A percentile compares a stretch with the other conserved stretches of the same genome.
phyloP scores from a whole-genome alignment of 371 early-diverging fungal genomes.

The Circinella minor region DNA sequence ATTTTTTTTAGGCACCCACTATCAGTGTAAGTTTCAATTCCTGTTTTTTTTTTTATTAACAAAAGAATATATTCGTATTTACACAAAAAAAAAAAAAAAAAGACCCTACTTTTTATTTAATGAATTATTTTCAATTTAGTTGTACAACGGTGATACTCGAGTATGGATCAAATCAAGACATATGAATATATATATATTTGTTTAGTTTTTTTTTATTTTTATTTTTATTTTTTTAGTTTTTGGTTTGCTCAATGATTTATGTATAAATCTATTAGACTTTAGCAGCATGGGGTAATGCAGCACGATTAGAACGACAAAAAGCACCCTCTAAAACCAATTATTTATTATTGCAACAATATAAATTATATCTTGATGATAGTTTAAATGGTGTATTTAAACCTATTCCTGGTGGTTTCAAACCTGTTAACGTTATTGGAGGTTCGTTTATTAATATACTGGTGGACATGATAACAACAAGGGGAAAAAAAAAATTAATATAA shows the following conservation, averaged over 20 bases:
- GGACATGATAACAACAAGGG: neutral
- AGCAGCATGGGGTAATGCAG: constrained; percentile 49
- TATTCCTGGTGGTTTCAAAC: constrained; percentile 51
- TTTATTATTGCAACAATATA: constrained; percentile 54
- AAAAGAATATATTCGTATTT: no score
- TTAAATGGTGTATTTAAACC: constrained; percentile 45
- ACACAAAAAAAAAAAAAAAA: neutral
- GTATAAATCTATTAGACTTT: constrained; percentile 25
- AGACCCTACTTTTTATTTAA: neutral
- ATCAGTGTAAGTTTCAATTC: constrained; percentile 41
- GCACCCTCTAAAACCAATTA: constrained; percentile 21
- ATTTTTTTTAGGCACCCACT: constrained; percentile 43
- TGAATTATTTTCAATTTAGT: constrained; percentile 9
- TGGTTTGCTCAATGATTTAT: no score
- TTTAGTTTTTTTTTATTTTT: no score
- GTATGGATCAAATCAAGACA: neutral
- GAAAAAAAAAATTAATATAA: neutral
- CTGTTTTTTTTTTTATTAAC: neutral
- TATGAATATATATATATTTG: neutral
- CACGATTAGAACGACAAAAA: constrained; percentile 31
- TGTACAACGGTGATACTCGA: constrained; percentile 17
- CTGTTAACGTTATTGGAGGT: constrained; percentile 53
- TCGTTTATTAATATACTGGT: neutral
- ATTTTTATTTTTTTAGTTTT: neutral
- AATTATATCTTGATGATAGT: constrained; percentile 58